Base-by-base conservation (phyloP, 768 basidiomycete species). In the Tulasnella sp. region DNA sequence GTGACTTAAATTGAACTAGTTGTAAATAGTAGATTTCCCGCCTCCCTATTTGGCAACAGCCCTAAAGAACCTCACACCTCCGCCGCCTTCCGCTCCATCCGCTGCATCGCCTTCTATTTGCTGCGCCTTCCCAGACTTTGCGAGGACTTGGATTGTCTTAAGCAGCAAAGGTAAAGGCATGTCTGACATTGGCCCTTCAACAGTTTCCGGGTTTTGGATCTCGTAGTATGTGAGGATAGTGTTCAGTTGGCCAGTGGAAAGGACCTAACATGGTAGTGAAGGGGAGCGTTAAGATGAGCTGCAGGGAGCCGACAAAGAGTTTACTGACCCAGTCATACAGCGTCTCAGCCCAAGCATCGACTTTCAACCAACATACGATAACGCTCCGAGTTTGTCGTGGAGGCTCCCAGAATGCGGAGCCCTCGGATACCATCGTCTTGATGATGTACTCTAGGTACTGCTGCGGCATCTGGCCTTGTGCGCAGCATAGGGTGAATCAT, bases 171-270 rank as follows among this genome's bases (percentile, higher is more conserved):
- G 84, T 20, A 91, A 81, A 0, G 94, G 94, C n/a, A 95, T 88
- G 24, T 89, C 91, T 44, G 91, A 89, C 37, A 96, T 88, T 22
- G 90, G 88, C 0, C 93, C 94, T n/a, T 89, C 89, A 40, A 94
- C 84, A 20, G 64, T 28, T 0, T 90, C 90, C 0, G 95, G 94
- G 81, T 96, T 92, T 46, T 90, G 90, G 81, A 96, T 95, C 83
- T 96, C 95, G 85, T 94, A 94, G 85, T 94, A 94, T 3, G 95
- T 96, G 83, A 96, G 83, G 84, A 96, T 96, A 72, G 92, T 94
- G 85, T 94, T 95, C 77, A 96, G 83, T 84, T 95, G 94, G 2
- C 92, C 94, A 3, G 93, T 92, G 5, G 90, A 89, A 34, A 88
- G 86, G n/a, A 90, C 94, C 95, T 96, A 9, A n/a, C 22, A 28